Percentiles rank a stretch among this genome's conserved stretches.
Evolutionary conservation across 2,329 filamentous ascomycete genomes (phyloP).

Genomic region (Ophiostoma novo-ulmi): DNA sequence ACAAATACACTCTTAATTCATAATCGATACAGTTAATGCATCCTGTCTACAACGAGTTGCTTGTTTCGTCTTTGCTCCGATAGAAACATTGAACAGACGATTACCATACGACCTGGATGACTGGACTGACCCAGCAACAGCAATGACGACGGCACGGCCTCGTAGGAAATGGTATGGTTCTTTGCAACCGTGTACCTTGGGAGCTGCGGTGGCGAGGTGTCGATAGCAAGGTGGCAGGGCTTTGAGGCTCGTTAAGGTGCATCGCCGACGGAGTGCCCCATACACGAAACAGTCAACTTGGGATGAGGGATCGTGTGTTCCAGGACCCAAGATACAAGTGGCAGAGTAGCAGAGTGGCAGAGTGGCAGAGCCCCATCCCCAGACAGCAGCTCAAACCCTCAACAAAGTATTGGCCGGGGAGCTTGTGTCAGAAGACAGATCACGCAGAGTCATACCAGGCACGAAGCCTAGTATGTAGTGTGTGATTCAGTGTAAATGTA

Average conservation of each 20-base stretch:
- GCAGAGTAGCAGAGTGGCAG: background rate
- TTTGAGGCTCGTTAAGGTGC: background rate
- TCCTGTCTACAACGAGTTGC: background rate
- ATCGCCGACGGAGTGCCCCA: constrained; percentile 5
- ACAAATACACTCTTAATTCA: background rate
- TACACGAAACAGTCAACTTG: constrained; percentile 22
- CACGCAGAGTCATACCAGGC: background rate
- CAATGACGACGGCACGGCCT: constrained; percentile 2
- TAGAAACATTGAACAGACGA: constrained; percentile 5
- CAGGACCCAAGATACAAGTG: background rate
- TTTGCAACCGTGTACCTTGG: background rate
- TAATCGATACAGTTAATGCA: background rate
- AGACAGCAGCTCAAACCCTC: background rate
- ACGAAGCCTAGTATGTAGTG: background rate
- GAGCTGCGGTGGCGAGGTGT: background rate
- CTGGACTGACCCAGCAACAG: constrained; percentile 3
- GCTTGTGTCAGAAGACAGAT: background rate
- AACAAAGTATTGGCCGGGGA: background rate
- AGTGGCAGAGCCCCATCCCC: constrained; percentile 4
- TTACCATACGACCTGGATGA: background rate
- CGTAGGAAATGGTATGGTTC: background rate
- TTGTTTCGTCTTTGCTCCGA: constrained; percentile 9
- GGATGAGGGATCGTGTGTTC: constrained; percentile 18
- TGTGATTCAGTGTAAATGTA: background rate
- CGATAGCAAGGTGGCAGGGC: background rate